Conservation (phyloP, 2,329 filamentous ascomycete genomes). For the Xylariaceae sp. region DNA sequence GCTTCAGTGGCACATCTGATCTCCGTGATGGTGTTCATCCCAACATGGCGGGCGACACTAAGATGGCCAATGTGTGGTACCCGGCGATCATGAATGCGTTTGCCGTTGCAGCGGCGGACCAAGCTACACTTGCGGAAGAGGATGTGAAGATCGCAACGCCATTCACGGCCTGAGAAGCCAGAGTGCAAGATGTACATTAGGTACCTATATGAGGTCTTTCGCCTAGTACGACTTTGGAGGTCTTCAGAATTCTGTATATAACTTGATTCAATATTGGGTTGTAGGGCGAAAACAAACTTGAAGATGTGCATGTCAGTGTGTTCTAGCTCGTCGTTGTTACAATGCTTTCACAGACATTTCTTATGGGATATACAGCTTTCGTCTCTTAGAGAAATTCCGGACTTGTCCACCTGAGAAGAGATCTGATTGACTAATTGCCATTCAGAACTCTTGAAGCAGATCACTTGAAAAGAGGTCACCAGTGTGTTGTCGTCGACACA, state of each 20-base stretch:
- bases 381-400: no score
- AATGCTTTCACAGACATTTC: no score
- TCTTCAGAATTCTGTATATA: background rate
- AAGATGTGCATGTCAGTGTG: no score
- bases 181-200: background rate
- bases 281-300: no score
- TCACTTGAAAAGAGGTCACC: no score
- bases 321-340: no score
- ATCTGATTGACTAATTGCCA: no score
- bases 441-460: no score
- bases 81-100: conserved; percentile 27
- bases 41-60: conserved; percentile 37
- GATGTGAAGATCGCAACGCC: conserved; percentile 15
- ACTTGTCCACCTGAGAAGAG: no score
- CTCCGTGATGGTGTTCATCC: conserved; percentile 38
- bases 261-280: background rate
- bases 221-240: background rate
- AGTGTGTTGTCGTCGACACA: no score
- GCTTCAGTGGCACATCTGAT: conserved; percentile 31
- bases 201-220: background rate
- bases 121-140: conserved; percentile 8
- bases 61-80: conserved; percentile 35
- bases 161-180: conserved; percentile 18
- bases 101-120: conserved; percentile 23
- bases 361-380: no score